Percentiles rank a stretch among this genome's conserved stretches.
phyloP scores from a whole-genome alignment of 139 green algal species.

The Chara braunii region DNA sequence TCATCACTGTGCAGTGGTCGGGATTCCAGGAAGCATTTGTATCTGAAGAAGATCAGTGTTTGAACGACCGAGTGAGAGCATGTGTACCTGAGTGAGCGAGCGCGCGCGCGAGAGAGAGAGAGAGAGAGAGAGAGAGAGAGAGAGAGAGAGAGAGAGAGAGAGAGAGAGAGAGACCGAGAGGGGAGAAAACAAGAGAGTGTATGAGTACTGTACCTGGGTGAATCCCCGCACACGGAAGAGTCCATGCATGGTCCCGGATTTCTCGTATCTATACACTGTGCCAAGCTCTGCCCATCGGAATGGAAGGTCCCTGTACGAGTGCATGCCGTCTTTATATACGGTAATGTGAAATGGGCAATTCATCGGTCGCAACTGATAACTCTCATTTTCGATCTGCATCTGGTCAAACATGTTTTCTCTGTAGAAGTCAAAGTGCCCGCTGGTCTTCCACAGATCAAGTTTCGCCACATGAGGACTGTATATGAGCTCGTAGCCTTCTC shows the following conservation, averaged over 20 bases:
- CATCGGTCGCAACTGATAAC: constrained; percentile 95
- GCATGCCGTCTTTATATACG: constrained; percentile 73
- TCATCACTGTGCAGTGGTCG: no score
- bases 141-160: no score
- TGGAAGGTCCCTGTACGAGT: constrained; percentile 78
- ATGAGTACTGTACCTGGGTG: constrained; percentile 64
- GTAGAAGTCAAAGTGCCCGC: constrained; percentile 94
- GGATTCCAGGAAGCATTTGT: no score
- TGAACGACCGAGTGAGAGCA: no score
- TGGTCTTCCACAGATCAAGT: constrained; percentile 90
- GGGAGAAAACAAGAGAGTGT: no score
- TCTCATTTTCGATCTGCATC: constrained; percentile 76
- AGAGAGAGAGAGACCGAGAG: no score
- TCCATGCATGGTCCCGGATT: constrained; percentile 90
- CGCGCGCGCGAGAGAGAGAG: no score
- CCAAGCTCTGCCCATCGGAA: constrained; percentile 90
- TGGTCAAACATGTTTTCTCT: constrained; percentile 88
- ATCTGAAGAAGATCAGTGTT: no score
- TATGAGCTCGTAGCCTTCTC: constrained; percentile 67
- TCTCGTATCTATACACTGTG: constrained; percentile 89
- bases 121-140: no score
- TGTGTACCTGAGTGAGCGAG: no score
- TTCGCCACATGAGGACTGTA: constrained; percentile 94
- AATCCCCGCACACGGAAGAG: constrained; percentile 96
- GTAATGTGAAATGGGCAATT: constrained; percentile 98